Base-by-base conservation (phyloP, 352 stramenopile species). In the Phytophthora macrochlamydospora region DNA sequence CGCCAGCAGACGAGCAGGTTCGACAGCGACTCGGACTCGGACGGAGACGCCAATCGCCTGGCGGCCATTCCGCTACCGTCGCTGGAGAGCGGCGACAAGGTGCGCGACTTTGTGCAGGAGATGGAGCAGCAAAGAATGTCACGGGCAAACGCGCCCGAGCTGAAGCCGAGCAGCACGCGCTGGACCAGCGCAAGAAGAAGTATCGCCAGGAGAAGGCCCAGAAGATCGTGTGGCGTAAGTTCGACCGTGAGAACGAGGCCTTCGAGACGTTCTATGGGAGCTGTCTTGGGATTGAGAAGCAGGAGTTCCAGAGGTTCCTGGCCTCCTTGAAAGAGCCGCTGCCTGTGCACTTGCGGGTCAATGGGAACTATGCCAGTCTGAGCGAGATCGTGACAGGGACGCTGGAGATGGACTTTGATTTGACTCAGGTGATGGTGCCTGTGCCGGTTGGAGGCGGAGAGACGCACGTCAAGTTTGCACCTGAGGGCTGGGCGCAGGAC, bases 161-260 rank as follows among this genome's bases (percentile, higher is more conserved):
- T 4, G 81, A 90, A 56, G 66, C 78, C 11, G 75, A 87, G 64
- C 80, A 90, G 55, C 76, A 89, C 13, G 81, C 70, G 14, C 65
- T 79, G 61, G 69, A 80, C 42, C 73, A 82, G 58, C 56, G 81
- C 51, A 89, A 90, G 67, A 85, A 88, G 65, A 67, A 76, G 31
- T 81, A 81, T 53, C 72, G 84, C 14, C 76, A 90, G 54, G 72
- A 83, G 46, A 90, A 89, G 56, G 86, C 87, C 4, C 76, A 92
- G 73, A 95, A 95, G 67, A 89, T 95, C 53, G 85, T 95, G 57
- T 95, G 87, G 87, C 87, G 87, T 66, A 95, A 95, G 59, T 95
- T 95, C 52, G 85, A 91, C 56, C 78, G 87, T 28, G 85, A 93
- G 65, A 96, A 96, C 68, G 67, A 56, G 29, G 63, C 81, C 7